Conservation (phyloP, 257 asterid species). For the Scutellaria galericulata region DNA sequence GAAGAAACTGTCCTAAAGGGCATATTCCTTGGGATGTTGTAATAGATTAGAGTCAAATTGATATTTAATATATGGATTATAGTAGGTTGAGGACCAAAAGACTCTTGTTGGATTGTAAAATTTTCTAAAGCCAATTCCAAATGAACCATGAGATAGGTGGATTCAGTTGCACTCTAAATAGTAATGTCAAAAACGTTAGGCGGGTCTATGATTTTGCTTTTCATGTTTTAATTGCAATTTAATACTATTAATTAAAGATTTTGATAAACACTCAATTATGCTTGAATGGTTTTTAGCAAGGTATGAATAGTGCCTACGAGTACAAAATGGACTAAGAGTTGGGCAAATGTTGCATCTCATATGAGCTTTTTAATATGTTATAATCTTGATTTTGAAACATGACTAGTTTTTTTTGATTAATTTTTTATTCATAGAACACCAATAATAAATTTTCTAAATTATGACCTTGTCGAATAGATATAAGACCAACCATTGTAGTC, state of each 20-base stretch:
- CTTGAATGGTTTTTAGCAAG: neutral
- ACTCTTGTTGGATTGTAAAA: too few species aligned
- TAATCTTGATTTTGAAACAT: neutral
- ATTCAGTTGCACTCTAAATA: neutral
- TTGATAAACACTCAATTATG: slow-evolving; percentile 3
- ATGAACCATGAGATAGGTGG: neutral
- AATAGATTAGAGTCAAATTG: too few species aligned
- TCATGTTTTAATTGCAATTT: slow-evolving; percentile 18
- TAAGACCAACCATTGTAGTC: too few species aligned
- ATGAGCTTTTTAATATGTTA: neutral
- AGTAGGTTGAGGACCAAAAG: too few species aligned
- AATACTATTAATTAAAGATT: neutral
- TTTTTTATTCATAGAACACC: neutral
- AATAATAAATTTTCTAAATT: neutral
- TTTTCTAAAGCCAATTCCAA: neutral
- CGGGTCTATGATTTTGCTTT: neutral
- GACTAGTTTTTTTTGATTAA: neutral
- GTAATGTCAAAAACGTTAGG: neutral
- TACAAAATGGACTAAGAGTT: neutral
- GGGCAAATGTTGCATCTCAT: neutral
- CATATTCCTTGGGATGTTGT: too few species aligned
- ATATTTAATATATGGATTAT: too few species aligned
- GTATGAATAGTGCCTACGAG: neutral
- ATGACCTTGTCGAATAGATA: neutral
- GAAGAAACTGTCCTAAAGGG: too few species aligned